Evolutionary conservation across 192 early-diverging fungal genomes (phyloP).

Genomic region (Linnemannia hyalina): DNA sequence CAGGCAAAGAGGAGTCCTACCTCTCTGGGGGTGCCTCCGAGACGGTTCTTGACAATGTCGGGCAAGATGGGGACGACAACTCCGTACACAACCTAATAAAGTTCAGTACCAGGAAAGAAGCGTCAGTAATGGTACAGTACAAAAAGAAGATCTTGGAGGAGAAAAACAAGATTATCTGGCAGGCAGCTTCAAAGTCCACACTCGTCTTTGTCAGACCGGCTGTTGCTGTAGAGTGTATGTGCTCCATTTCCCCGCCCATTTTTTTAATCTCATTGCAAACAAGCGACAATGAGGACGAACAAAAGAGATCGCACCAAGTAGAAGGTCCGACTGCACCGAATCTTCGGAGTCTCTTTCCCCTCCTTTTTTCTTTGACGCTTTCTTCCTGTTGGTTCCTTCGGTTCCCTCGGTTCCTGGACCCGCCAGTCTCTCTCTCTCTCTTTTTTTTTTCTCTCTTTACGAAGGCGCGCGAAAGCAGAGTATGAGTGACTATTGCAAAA

Average conservation of each 20-base stretch:
- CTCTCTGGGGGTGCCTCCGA: constrained; percentile 65
- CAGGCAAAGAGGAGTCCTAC: constrained; percentile 80
- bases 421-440: too few relatives aligned
- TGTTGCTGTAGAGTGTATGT: background rate
- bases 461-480: background rate
- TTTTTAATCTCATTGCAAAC: background rate
- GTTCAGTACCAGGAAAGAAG: background rate
- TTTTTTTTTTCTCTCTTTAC: too few relatives aligned
- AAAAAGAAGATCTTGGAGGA: constrained; percentile 38
- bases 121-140: constrained; percentile 32
- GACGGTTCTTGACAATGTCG: constrained; percentile 70
- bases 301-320: background rate
- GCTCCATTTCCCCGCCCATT: background rate
- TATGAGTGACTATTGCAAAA: background rate
- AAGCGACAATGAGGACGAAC: background rate
- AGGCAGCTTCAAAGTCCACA: background rate
- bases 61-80: constrained; percentile 80
- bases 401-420: background rate
- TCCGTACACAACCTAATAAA: constrained; percentile 73
- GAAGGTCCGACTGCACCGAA: background rate
- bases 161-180: constrained; percentile 14
- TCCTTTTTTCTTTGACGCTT: background rate
- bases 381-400: background rate
- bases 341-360: background rate
- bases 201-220: background rate